Base-by-base conservation (phyloP, 1,139 yeast species). In the Candida gigantensis region DNA sequence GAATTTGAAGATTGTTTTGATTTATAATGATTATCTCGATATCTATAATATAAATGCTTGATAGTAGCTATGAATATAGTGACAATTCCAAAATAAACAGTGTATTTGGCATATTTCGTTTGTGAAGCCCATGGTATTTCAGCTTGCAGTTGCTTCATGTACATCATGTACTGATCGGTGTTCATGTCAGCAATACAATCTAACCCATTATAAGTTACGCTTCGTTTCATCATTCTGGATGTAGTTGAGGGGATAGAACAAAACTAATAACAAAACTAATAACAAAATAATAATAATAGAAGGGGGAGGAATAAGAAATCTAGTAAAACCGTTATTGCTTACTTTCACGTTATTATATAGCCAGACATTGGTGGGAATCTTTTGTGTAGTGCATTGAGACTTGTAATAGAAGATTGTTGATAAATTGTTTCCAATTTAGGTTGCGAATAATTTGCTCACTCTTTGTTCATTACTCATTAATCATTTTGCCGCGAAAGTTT, bases 121-220 rank as follows among this genome's bases (percentile, higher is more conserved):
- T 71, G 73, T 15, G 46, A 45, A 1, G 54, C 57, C 75, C 76
- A 78, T 0, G 73, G 56, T 4, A 62, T 53, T 14, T 52, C 57
- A 0, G 53, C 53, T 45, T 73, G 80, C 45, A 76, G 74, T 21
- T 42, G 44, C 8, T 16, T 42, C 2, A 42, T 24, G 13, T 57
- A 58, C 13, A 36, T 46, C 42, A 40, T 46, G 40, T 62, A 75
- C 27, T 45, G 54, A 3, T 51, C 56, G 3, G 59, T 43, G 17
- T 46, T 58, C 39, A 35, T 40, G 46, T 75, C 79, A 4, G 58
- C 58, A 4, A 74, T 35, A 51, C 81, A 77, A 56, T 76, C 75
- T 43, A 73, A 53, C 1, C 77, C 79, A 14, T 71, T 49, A 48
- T 47, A 63, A 9, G 42, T 39, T 1, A 55, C 65, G 25, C 35